Evolutionary conservation across 2,329 filamentous ascomycete species (phyloP).

Genomic region (Exophiala sp.): DNA sequence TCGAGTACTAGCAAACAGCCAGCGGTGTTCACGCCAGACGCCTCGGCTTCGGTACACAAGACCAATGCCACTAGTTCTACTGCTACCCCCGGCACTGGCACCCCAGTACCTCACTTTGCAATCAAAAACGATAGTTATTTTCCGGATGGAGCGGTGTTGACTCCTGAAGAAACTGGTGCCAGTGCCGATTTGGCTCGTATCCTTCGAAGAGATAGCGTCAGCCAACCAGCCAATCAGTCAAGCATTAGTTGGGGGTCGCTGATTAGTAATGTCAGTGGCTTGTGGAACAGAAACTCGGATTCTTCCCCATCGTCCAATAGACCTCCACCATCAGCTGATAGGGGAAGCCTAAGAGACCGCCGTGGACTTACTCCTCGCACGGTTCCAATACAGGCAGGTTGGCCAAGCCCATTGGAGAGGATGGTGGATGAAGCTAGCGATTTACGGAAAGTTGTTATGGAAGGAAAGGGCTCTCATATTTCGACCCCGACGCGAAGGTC

Average conservation of each 20-base stretch:
- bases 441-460: neutral
- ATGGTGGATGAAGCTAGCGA: conserved; percentile 39
- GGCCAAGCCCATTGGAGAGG: conserved; percentile 33
- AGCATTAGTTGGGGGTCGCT: conserved; percentile 56
- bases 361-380: conserved; percentile 13
- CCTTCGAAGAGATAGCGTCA: conserved; percentile 52
- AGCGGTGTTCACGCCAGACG: conserved; percentile 45
- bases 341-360: conserved; percentile 18
- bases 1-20: conserved; percentile 2
- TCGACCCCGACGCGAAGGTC: neutral
- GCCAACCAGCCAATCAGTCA: conserved; percentile 44
- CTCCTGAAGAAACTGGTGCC: conserved; percentile 45
- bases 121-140: conserved; percentile 26
- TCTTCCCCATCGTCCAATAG: conserved; percentile 42
- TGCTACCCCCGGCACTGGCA: conserved; percentile 48
- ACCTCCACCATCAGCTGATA: conserved; percentile 28
- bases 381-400: conserved; percentile 12
- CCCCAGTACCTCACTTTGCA: conserved; percentile 53
- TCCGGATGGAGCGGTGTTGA: conserved; percentile 25
- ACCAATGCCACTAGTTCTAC: conserved; percentile 51
- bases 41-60: conserved; percentile 41
- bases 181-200: conserved; percentile 54
- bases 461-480: neutral
- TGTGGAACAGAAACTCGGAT: conserved; percentile 52
- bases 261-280: conserved; percentile 44